Evolutionary conservation across 192 early-diverging fungal species (phyloP).

Genomic region (Coemansia javaensis): DNA sequence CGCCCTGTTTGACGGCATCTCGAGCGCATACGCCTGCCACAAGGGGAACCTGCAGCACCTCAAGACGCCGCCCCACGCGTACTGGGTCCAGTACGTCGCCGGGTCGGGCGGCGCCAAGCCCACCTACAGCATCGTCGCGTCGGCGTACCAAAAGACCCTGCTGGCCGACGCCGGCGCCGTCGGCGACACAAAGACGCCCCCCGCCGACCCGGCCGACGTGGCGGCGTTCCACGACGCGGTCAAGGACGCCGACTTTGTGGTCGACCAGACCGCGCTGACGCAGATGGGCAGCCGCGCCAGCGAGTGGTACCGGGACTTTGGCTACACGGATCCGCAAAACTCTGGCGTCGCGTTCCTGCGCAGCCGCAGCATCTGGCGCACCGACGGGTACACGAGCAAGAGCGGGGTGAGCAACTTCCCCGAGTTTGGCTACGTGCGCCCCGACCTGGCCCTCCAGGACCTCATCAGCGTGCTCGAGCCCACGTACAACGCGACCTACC

Average conservation of each 20-base stretch:
- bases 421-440: conserved; percentile 38
- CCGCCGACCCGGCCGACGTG: conserved; percentile 16
- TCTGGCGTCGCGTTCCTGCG: conserved; percentile 23
- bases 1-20: conserved; percentile 25
- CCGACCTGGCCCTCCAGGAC: conserved; percentile 43
- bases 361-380: conserved; percentile 35
- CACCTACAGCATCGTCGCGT: conserved; percentile 49
- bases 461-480: conserved; percentile 33
- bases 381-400: conserved; percentile 24
- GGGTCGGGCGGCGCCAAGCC: conserved; percentile 53
- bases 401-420: conserved; percentile 34
- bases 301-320: conserved; percentile 42
- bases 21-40: conserved; percentile 43
- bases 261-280: conserved; percentile 59
- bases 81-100: conserved; percentile 53
- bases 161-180: conserved; percentile 63
- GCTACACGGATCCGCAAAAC: conserved; percentile 32
- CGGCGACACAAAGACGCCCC: conserved; percentile 36
- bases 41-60: conserved; percentile 32
- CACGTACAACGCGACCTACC: conserved; percentile 13
- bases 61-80: conserved; percentile 47
- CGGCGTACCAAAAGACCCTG: conserved; percentile 52
- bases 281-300: conserved; percentile 18
- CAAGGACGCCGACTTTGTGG: conserved; percentile 54
- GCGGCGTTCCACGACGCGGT: conserved; percentile 52